Evolutionary conservation across 345 rosid genomes (phyloP).

Genomic region (Limnanthes douglasii): DNA sequence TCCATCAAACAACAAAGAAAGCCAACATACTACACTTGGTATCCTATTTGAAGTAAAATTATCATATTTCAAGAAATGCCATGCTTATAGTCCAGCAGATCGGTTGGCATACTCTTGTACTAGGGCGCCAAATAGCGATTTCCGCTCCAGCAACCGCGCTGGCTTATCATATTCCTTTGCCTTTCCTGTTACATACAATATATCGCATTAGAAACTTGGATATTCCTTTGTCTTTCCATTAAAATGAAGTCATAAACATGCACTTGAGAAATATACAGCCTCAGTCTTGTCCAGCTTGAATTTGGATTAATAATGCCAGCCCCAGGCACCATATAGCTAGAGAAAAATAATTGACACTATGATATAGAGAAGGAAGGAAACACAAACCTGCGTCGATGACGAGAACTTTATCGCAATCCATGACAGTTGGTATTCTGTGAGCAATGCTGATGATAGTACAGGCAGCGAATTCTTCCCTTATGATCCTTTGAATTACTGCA

Average conservation of each 20-base stretch:
- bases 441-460: constrained; percentile 93
- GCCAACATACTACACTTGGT: too few relatives aligned
- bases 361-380: background rate
- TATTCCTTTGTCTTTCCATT: too few relatives aligned
- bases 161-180: constrained; percentile 79
- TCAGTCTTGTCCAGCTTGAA: too few relatives aligned
- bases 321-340: too few relatives aligned
- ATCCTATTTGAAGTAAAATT: too few relatives aligned
- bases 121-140: constrained; percentile 57
- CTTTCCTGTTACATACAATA: constrained; percentile 23
- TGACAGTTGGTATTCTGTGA: constrained; percentile 92
- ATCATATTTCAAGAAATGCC: too few relatives aligned
- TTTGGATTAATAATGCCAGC: too few relatives aligned
- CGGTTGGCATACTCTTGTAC: constrained; percentile 93
- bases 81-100: constrained; percentile 41
- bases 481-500: constrained; percentile 74
- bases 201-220: too few relatives aligned
- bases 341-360: background rate
- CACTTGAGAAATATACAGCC: background rate
- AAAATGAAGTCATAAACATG: background rate
- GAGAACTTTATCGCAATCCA: constrained; percentile 89
- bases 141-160: constrained; percentile 47
- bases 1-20: too few relatives aligned
- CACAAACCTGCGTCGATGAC: constrained; percentile 62
- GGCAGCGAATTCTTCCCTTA: constrained; percentile 68